phyloP scores from a whole-genome alignment of 2,329 filamentous ascomycete genomes.

The Falciphora oryzae region DNA sequence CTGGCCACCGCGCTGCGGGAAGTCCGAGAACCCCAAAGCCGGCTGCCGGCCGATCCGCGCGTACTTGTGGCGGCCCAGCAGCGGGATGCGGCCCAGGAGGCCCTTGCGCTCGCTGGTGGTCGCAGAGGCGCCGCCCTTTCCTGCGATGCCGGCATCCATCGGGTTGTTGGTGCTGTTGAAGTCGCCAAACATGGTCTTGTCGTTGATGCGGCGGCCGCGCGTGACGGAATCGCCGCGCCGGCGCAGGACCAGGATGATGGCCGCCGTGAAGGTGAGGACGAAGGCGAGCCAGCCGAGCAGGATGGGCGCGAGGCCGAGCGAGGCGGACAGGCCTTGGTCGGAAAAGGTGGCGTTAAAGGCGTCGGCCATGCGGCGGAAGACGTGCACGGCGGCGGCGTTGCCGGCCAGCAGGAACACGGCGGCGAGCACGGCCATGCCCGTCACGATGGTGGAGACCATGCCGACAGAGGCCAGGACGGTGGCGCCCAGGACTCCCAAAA shows the following conservation, averaged over 20 bases:
- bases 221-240: conserved; percentile 4
- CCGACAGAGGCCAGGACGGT: conserved; percentile 12
- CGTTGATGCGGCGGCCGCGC: not conserved
- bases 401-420: conserved; percentile 22
- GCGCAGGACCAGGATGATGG: conserved; percentile 14
- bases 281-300: conserved; percentile 23
- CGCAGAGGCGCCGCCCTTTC: not conserved
- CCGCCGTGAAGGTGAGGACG: conserved; percentile 18
- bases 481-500: conserved; percentile 18
- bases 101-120: not conserved
- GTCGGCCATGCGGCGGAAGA: conserved; percentile 20
- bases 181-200: conserved; percentile 2
- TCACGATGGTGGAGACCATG: conserved; percentile 7
- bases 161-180: not conserved
- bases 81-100: conserved; percentile 20
- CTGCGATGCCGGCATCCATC: not conserved
- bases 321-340: conserved; percentile 20
- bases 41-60: conserved; percentile 25
- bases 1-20: conserved; percentile 1
- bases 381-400: conserved; percentile 21
- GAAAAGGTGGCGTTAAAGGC: conserved; percentile 23
- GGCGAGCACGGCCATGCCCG: conserved; percentile 16
- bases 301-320: conserved; percentile 18
- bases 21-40: conserved; percentile 12
- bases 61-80: conserved; percentile 25